Conservation (phyloP, 2,329 filamentous ascomycete genomes). For the Stagonosporopsis vannaccii region DNA sequence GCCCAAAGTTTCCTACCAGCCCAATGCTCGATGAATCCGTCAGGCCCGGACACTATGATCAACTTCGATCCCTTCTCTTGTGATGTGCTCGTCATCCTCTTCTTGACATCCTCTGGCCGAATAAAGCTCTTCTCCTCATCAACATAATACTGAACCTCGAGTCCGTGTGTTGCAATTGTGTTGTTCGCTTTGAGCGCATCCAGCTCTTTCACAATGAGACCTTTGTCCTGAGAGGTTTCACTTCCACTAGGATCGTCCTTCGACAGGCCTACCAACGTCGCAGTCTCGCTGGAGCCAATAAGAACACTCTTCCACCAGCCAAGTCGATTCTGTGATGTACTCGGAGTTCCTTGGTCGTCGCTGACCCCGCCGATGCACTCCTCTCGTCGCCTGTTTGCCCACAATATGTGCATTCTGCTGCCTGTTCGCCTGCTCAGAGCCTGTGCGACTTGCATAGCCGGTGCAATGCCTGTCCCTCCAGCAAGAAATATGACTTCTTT, state of each 20-base stretch:
- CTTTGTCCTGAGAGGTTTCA: constrained; percentile 34
- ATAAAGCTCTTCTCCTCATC: constrained; percentile 80
- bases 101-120: constrained; percentile 47
- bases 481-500: constrained; percentile 80
- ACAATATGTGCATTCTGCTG: constrained; percentile 72
- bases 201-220: constrained; percentile 68
- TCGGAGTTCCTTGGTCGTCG: constrained; percentile 46
- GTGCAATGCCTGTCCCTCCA: constrained; percentile 90
- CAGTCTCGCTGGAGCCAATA: constrained; percentile 22
- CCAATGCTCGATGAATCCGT: constrained; percentile 84
- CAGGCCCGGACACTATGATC: constrained; percentile 87
- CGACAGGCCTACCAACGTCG: constrained; percentile 10
- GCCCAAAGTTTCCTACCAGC: constrained; percentile 82
- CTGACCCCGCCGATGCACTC: constrained; percentile 70
- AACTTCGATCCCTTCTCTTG: constrained; percentile 63
- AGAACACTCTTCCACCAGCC: constrained; percentile 42
- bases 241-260: constrained; percentile 6
- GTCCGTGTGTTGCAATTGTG: constrained; percentile 22
- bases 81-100: constrained; percentile 26
- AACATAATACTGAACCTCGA: constrained; percentile 75
- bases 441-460: constrained; percentile 81
- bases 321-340: constrained; percentile 16
- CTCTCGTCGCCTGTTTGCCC: constrained; percentile 75
- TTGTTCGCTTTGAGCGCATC: constrained; percentile 62
- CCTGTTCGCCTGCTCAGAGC: constrained; percentile 61